Evolutionary conservation across 371 early-diverging fungal genomes (phyloP).

Genomic region (Dichotomocladium elegans): DNA sequence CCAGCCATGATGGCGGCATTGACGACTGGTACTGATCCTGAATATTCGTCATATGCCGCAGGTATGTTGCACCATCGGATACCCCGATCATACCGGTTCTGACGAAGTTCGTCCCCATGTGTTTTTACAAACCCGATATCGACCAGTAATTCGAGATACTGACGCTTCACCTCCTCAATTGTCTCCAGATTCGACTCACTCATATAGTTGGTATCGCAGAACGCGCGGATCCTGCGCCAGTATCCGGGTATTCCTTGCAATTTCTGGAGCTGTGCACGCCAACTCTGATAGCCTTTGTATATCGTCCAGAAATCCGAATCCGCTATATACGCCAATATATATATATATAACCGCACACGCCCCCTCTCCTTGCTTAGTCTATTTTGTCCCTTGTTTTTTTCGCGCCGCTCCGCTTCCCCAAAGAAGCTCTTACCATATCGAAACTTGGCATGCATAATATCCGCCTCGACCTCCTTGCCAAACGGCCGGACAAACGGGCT

Average conservation of each 20-base stretch:
- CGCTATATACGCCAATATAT: slow-evolving; percentile 22
- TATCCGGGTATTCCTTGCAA: slow-evolving; percentile 20
- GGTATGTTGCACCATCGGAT: slow-evolving; percentile 46
- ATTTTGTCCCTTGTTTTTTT: too few relatives aligned
- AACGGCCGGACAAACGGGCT: slow-evolving; percentile 75
- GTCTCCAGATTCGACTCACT: slow-evolving; percentile 59
- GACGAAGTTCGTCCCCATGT: slow-evolving; percentile 3
- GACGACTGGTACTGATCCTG: slow-evolving; percentile 45
- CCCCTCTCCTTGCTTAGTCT: too few relatives aligned
- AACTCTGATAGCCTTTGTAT: slow-evolving; percentile 69
- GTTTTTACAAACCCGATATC: slow-evolving; percentile 70
- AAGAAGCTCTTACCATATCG: slow-evolving; percentile 30
- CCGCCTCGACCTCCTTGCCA: slow-evolving; percentile 60
- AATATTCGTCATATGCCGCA: slow-evolving; percentile 36
- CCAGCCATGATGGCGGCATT: slow-evolving; percentile 67
- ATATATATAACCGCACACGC: slow-evolving; percentile 1
- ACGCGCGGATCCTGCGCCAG: slow-evolving; percentile 38
- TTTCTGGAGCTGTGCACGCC: slow-evolving; percentile 48
- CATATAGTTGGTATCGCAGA: slow-evolving; percentile 54
- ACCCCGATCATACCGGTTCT: slow-evolving; percentile 13
- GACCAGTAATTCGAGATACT: slow-evolving; percentile 68
- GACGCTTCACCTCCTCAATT: slow-evolving; percentile 81
- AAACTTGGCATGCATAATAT: slow-evolving; percentile 49
- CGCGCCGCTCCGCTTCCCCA: too few relatives aligned
- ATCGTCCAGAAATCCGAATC: slow-evolving; percentile 78